Evolutionary conservation across 306 rosid species (phyloP), one percentile per base, ranked within the genome.

Genomic region (Purshia tridentata): DNA sequence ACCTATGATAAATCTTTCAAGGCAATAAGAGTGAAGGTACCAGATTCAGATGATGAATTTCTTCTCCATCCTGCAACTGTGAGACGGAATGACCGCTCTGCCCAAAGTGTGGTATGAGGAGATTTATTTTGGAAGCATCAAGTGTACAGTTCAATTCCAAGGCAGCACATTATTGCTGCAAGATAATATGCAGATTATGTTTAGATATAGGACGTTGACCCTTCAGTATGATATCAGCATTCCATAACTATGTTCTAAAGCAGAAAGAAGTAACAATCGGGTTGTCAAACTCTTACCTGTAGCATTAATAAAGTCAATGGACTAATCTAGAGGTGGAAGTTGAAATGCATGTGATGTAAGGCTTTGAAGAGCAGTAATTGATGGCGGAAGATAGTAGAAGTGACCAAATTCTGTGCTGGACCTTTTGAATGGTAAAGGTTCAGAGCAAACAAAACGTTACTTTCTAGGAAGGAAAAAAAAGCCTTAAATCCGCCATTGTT

Each of bases 31-130:
- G 98, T 95, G 77, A 95, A 90, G 84, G 95, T 95, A 69, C 99
- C 97, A 7, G 89, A 88, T 81, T 91, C 97, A 72, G 89, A 89
- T 73, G 98, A 91, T 64, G 98, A 87, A 71, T 91, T 95, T 81
- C 85, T 88, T 86, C 82, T 91, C 81, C 99, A 95, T 81, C 99
- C 99, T 77, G 99, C 98, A 12, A 94, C 92, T 49, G 98, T 91
- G 77, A 87, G 99, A 81, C 88, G 97, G 75, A 94, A 94, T 69
- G 99, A 94, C 80, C 96, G 93, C 62, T 95, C 99, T 65, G 99
- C 98, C 63, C 96, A 91, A 74, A 95, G 99, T 79, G 97, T 95
- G 98, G 97, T 94, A 91, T 72, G 92, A 29, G 20, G 50, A 58
- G 53, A 67, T 72, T 67, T 57, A 13, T 68, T 49, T 48, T 19